Evolutionary conservation across 2,329 filamentous ascomycete species (phyloP), one percentile per base, ranked within the genome.

Genomic region (Trichoderma endophyticum): DNA sequence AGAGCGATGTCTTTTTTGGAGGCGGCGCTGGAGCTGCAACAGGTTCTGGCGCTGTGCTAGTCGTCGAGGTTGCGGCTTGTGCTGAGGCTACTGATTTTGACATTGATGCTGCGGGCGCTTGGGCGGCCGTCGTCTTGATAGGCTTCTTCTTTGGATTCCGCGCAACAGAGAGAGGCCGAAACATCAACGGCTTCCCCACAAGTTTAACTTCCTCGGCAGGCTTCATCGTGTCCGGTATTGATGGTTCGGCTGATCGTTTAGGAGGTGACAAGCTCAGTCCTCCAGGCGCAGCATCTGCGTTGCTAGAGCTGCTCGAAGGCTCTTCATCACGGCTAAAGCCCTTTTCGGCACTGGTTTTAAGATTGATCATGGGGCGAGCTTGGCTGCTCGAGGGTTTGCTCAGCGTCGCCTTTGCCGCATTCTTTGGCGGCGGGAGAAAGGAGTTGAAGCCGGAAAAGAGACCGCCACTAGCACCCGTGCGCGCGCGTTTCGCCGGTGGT

Each of bases 161-260:
- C 18, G 91, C 89, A 15, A 98, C 94, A 1, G 95, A 97, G 48
- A 98, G 84, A 4, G 95, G 95, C 79, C 91, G 92, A 81, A 98
- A 98, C 89, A 94, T 93, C 81, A 95, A 89, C 14, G 94, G 89
- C 76, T 95, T 96, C 24, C 92, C 93, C 2, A 91, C 88, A 15
- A 92, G 82, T 81, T 93, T 91, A 18, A 92, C 87, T 72, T 91
- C 89, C 2, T 88, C 85, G n/a, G 86, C 87, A 30, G 86, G 81
- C 77, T 89, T 89, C 77, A 89, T 86, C 56, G 87, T 86, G 14
- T 83, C 84, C 1, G 87, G 85, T 76, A 88, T 86, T 36, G 84
- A 82, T n/a, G 86, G 86, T 60, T 82, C 82, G 21, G 80, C 78
- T 15, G 81, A 77, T 24, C 76, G 76, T 73, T 82, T 84, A 11